These are phyloP conservation scores for Pythium diclinum DNA, from an alignment of 352 stramenopile species.

Conservation along the genomic window DNA sequence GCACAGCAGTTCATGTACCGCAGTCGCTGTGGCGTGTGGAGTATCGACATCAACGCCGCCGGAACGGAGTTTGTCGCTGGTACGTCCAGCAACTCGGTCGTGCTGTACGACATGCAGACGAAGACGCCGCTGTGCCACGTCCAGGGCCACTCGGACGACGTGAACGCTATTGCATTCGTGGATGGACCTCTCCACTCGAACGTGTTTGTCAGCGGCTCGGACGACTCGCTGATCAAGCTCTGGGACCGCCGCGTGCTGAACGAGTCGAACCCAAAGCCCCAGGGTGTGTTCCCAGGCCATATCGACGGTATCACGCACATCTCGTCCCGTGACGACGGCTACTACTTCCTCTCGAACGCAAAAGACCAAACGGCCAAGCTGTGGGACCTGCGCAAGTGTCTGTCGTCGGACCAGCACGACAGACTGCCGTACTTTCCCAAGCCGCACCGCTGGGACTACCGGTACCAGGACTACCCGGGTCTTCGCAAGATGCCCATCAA, in stretches of 20 bases:
- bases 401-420: conserved; percentile 45
- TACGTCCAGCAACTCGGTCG: conserved; percentile 67
- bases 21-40: conserved; percentile 73
- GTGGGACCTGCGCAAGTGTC: conserved; percentile 81
- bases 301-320: conserved; percentile 83
- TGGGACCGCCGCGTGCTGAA: conserved; percentile 82
- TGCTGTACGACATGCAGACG: conserved; percentile 83
- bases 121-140: conserved; percentile 64
- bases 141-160: conserved; percentile 67
- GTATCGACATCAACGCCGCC: conserved; percentile 68
- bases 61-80: conserved; percentile 82
- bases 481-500: conserved; percentile 46
- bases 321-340: conserved; percentile 77
- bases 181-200: conserved; percentile 79
- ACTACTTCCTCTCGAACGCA: conserved; percentile 87
- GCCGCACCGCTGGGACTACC: conserved; percentile 79
- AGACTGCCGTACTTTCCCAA: conserved; percentile 41
- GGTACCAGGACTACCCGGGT: conserved; percentile 75
- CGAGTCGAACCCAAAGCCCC: conserved; percentile 63
- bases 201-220: conserved; percentile 82
- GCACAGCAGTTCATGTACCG: conserved; percentile 19
- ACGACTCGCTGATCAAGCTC: conserved; percentile 82
- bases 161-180: conserved; percentile 85
- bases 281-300: conserved; percentile 80
- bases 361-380: conserved; percentile 86